Base-by-base conservation (phyloP, 768 basidiomycete species). In the Phaeolepiota aurea region DNA sequence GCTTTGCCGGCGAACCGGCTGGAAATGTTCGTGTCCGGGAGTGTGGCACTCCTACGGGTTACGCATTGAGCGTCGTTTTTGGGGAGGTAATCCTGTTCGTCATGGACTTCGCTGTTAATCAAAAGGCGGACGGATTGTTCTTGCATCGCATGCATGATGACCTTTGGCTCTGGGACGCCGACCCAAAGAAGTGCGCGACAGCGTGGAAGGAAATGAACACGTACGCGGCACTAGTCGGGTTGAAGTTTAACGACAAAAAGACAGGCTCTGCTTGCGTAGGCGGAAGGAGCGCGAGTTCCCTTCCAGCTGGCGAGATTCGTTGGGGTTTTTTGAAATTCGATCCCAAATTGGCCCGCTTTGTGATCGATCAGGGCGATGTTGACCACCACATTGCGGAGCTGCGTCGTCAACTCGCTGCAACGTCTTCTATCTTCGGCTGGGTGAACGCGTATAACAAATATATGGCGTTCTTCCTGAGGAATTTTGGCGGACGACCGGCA, bases 81-180 rank as follows among this genome's bases (percentile, higher is more conserved):
- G 69, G 68, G 5, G 70, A 72, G 45, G 54, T 52, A 2, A 40
- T 70, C 11, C 40, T 71, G 25, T 72, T 69, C 46, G 57, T 54
- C 14, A 68, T 73, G 68, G 70, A 73, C 48, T 68, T 66, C 42
- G 68, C 69, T 5, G 66, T 71, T 42, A 71, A 71, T 37, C 70
- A 68, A 38, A 51, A 49, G 21, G 61, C 68, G 1, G 41, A 61
- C 15, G 68, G 68, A 3, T 46, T 73, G 9, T 66, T 57, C 48
- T 57, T 73, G 12, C 62, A 70, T 38, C 56, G 68, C 38, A 64
- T 70, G 51, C 66, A 71, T 47, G 68, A 72, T 39, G 69, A 73
- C 39, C 49, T 72, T 4, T 72, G 68, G 68, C 45, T 71, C 13
- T 69, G 63, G 63, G 58, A 65, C 36, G 46, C 59, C 0, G 49